A percentile compares a stretch with the other conserved stretches of the same genome.
phyloP scores from a whole-genome alignment of 1,284 basidiomycete genomes.

The Trichosporon ovoides region DNA sequence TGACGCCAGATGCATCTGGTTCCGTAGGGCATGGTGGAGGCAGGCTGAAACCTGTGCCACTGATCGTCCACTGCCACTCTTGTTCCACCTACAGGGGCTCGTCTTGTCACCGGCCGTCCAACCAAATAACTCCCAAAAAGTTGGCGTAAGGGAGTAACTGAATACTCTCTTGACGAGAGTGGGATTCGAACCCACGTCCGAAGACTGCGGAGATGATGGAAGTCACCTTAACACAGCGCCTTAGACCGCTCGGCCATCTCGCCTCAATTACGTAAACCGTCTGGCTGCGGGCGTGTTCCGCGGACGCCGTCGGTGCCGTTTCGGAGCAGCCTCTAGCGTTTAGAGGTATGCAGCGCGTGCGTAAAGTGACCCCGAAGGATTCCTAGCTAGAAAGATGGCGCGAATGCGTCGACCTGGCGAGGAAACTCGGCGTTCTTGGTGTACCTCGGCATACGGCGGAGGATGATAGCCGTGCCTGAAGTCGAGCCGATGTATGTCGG shows the following conservation, averaged over 20 bases:
- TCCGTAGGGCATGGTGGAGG: background rate
- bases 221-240: slow-evolving; percentile 20
- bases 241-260: slow-evolving; percentile 20
- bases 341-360: no score
- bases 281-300: no score
- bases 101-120: background rate
- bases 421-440: background rate
- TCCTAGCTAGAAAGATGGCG: background rate
- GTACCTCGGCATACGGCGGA: background rate
- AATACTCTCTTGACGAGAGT: slow-evolving; percentile 21
- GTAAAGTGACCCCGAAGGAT: no score
- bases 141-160: slow-evolving; percentile 4
- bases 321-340: no score
- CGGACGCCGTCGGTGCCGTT: no score
- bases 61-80: background rate
- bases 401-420: background rate
- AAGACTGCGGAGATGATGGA: slow-evolving; percentile 26
- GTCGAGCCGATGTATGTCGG: background rate
- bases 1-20: slow-evolving; percentile 1
- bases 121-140: background rate
- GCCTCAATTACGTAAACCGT: background rate
- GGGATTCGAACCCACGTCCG: slow-evolving; percentile 46
- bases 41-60: background rate
- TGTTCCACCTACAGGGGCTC: background rate
- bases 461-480: background rate